Evolutionary conservation across 306 rosid genomes (phyloP), one percentile per base, ranked within the genome.

Genomic region (Vicia villosa): DNA sequence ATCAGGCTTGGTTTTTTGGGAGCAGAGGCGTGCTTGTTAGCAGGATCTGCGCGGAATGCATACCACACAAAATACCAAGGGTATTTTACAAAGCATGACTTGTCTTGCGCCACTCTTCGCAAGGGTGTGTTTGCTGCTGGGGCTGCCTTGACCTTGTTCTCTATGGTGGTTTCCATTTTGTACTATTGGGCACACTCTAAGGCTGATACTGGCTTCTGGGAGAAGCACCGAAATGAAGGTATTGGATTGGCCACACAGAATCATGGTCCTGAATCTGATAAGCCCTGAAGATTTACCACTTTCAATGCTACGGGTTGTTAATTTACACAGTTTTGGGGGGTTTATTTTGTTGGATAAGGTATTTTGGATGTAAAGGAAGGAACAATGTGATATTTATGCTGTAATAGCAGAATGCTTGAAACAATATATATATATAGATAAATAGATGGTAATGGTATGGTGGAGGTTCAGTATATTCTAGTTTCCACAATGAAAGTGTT

Each of bases 51-150:
- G 0, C 84, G 77, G 88, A 94, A 94, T 41, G 99, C 99, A 11
- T 91, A 94, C 73, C 99, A 94, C 85, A 94, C 99, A 1, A 91
- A 86, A 68, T 91, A 90, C 81, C 34, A 87, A 30, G 91, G 79
- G 10, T 0, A 10, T 11, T 87, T 85, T 22, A 40, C 10, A 1
- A 10, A 5, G 0, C 61, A 81, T 0, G 51, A 87, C 56, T 36
- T 90, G 36, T 85, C 97, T 3, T 94, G 99, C 47, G 73, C 97
- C 51, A 91, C 99, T 17, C 92, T 94, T 13, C 96, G 97, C 49
- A 91, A 88, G 65, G 99, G 99, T n/a, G 97, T 94, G 26, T 94
- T 94, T 40, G 97, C 97, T 3, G 99, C 97, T 1, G 99, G 83
- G 0, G 99, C 91, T 60, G 96, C 99, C 30, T 80, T 94, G 40